Percentiles rank a stretch among this genome's conserved stretches.
Conservation (phyloP, 345 rosid species). For the Firmiana major region DNA sequence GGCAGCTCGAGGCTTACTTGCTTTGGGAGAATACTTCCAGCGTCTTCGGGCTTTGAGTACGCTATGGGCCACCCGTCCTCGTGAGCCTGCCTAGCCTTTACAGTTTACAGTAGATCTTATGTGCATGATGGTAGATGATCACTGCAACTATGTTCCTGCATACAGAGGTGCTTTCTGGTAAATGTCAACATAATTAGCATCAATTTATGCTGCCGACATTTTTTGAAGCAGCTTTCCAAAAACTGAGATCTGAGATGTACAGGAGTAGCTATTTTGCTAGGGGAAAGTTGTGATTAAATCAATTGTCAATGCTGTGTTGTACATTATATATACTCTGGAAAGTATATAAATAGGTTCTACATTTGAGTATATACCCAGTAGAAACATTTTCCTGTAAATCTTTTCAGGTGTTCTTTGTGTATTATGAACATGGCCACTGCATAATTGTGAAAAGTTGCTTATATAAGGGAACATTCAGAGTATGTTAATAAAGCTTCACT, state of each 20-base stretch:
- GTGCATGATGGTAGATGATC: not conserved
- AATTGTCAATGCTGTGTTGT: constrained; percentile 15
- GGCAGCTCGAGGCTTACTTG: constrained; percentile 77
- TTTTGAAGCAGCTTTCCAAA: constrained; percentile 36
- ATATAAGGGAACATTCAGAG: not conserved
- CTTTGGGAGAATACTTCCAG: constrained; percentile 79
- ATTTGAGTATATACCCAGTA: not conserved
- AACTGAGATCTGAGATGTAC: constrained; percentile 28
- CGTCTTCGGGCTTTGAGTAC: constrained; percentile 68
- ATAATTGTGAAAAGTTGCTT: constrained; percentile 5
- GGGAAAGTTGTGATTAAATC: constrained; percentile 16
- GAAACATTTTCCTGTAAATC: constrained; percentile 20
- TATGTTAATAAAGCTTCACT: not conserved
- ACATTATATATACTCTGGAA: not conserved
- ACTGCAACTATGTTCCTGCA: constrained; percentile 6
- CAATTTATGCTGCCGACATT: constrained; percentile 34
- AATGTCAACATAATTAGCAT: constrained; percentile 19
- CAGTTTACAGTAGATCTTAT: not conserved
- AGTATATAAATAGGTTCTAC: not conserved
- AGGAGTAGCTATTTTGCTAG: constrained; percentile 17
- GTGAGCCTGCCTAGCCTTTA: constrained; percentile 44
- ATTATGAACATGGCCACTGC: not conserved
- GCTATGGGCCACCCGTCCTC: constrained; percentile 55
- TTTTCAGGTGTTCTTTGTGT: not conserved
- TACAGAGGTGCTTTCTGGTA: constrained; percentile 20